Evolutionary conservation across 495 filamentous ascomycete species (phyloP).

Genomic region (Cercophora samala): DNA sequence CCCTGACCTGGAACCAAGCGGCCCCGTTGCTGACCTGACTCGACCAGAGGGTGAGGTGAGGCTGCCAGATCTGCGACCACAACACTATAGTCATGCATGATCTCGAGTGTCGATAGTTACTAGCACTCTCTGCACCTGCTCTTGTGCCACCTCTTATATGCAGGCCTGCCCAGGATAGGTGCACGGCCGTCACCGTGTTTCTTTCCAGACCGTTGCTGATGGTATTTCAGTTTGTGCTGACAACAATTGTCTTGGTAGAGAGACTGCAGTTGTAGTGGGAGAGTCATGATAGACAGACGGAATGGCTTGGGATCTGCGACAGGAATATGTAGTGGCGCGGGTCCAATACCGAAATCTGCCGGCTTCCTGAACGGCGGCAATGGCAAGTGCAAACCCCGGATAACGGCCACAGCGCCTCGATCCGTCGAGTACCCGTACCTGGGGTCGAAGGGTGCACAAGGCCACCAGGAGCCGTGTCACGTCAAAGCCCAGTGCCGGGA

Average conservation of each 20-base stretch:
- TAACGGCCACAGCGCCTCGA: neutral
- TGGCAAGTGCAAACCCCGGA: neutral
- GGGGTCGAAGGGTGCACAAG: slow-evolving; percentile 11
- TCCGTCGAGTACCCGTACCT: slow-evolving; percentile 3
- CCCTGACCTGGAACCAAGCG: too few species aligned
- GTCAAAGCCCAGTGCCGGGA: neutral
- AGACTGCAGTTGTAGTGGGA: too few species aligned
- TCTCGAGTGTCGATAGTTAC: neutral
- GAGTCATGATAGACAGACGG: too few species aligned
- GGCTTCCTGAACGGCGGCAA: slow-evolving; percentile 4
- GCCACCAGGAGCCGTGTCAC: neutral
- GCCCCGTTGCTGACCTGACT: too few species aligned
- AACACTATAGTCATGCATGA: slow-evolving; percentile 8
- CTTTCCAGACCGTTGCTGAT: too few species aligned
- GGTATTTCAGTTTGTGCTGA: too few species aligned
- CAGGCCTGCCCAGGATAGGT: neutral
- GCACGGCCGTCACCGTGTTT: neutral
- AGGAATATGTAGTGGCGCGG: slow-evolving; percentile 18
- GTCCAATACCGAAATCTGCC: slow-evolving; percentile 26
- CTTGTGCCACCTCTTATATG: neutral
- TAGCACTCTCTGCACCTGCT: slow-evolving; percentile 8
- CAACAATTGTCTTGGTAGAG: too few species aligned
- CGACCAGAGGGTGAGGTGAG: neutral
- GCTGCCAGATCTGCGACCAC: slow-evolving; percentile 9
- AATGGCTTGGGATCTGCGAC: slow-evolving; percentile 15